These are phyloP conservation scores for Saccharomycopsis malanga DNA, from an alignment of 805 yeast genomes.

Conservation along the genomic window DNA sequence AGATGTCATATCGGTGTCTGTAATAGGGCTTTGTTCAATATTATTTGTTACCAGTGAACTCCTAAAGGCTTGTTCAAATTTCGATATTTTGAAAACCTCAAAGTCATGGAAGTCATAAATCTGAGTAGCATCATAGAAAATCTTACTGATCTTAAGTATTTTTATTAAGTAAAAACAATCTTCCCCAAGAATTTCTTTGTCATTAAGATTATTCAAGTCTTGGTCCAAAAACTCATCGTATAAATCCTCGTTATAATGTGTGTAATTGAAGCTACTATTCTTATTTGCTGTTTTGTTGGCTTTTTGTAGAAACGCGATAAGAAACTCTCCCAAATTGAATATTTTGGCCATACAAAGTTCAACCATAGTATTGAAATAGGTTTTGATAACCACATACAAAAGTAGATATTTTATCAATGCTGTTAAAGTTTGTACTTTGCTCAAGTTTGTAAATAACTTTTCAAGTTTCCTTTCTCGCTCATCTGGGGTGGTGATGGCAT, in stretches of 20 bases:
- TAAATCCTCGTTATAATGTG: neutral
- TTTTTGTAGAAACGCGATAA: no score
- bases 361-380: neutral
- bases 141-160: neutral
- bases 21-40: neutral
- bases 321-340: neutral
- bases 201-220: neutral
- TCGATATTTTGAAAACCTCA: conserved; percentile 1
- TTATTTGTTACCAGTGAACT: neutral
- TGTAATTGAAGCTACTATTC: neutral
- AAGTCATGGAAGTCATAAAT: conserved; percentile 4
- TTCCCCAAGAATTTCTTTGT: neutral
- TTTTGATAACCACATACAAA: neutral
- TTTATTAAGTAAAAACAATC: conserved; percentile 1
- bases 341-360: neutral
- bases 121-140: neutral
- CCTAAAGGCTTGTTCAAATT: neutral
- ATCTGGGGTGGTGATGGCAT: no score
- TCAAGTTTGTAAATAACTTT: no score
- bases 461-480: no score
- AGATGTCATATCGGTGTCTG: neutral
- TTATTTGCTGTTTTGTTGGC: no score
- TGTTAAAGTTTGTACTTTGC: neutral
- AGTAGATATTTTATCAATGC: neutral
- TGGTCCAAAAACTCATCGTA: conserved; percentile 3